These are phyloP conservation scores for Fusarium palustre DNA, from an alignment of 2,329 filamentous ascomycete species.

Conservation along the genomic window DNA sequence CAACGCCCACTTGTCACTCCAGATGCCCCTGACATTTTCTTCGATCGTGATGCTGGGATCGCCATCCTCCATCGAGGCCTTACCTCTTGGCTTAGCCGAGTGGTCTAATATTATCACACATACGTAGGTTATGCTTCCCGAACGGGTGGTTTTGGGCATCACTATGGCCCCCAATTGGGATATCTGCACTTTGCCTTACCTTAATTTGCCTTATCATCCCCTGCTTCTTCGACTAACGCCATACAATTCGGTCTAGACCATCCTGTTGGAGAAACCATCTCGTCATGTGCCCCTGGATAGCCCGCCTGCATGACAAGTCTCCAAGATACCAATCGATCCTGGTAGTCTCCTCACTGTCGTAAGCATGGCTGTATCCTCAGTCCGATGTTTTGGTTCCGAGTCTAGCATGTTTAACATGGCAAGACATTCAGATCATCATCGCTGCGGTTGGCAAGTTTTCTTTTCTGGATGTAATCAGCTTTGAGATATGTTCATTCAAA, in stretches of 20 bases:
- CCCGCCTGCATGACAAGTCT: slow-evolving; percentile 19
- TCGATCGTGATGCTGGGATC: slow-evolving; percentile 18
- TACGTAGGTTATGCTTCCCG: not conserved
- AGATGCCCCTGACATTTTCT: not conserved
- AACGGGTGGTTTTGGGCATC: slow-evolving; percentile 26
- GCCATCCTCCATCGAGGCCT: slow-evolving; percentile 27
- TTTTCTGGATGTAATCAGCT: not conserved
- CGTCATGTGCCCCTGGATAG: slow-evolving; percentile 29
- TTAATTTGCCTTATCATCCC: slow-evolving; percentile 4
- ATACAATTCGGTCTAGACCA: not conserved
- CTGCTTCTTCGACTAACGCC: not conserved
- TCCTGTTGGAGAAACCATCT: slow-evolving; percentile 11
- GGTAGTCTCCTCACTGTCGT: slow-evolving; percentile 11
- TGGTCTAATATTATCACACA: slow-evolving; percentile 2
- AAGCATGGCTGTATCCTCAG: not conserved
- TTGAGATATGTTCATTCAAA: slow-evolving; percentile 7
- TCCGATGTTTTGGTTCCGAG: slow-evolving; percentile 4
- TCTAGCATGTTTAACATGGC: not conserved
- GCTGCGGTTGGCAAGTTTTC: not conserved
- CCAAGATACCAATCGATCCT: not conserved
- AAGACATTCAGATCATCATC: not conserved
- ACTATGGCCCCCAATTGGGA: slow-evolving; percentile 8
- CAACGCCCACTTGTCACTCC: slow-evolving; percentile 1
- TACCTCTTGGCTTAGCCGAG: slow-evolving; percentile 13
- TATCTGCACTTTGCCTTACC: not conserved